Base-by-base conservation (phyloP, 495 filamentous ascomycete species). In the Penicillium crystallinum region DNA sequence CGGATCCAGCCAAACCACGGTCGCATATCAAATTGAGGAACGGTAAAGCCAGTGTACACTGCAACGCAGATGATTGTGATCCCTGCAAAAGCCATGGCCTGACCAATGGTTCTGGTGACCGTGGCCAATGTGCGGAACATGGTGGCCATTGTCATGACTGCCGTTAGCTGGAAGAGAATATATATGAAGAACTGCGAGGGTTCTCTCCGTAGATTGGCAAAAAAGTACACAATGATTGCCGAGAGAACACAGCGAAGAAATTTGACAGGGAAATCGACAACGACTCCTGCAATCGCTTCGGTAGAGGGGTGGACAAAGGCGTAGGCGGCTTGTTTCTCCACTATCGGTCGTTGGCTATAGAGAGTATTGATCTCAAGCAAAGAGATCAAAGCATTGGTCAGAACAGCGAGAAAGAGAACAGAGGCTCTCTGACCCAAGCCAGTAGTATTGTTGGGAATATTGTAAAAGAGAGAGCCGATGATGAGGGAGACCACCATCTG, bases 401-500 rank as follows among this genome's bases (percentile, higher is more conserved):
- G 82, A 38, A 52, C 39, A 23, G 55, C 53, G 1, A 54, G 67
- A 65, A 25, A 29, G 15, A 22, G 3, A 35, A 45, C 42, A 15
- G 42, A 45, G n/a, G n/a, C 42, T 9, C 42, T 31, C 7, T 45
- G 42, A 4, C 15, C 8, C 3, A 45, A 2, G 1, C 42, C 42
- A 17, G 8, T 14, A 5, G 27, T 31, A 21, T 10, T 22, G 67
- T 91, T 88, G 73, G 93, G 56, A 96, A 73, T 54, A 93, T 84
- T 46, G 90, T 87, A 61, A 96, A 96, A 79, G 95, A 97, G 19
- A 97, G 73, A 31, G 2, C 42, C 27, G 0, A 45, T 45, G 15
- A 45, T 29, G 1, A 45, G n/a, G 1, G 42, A 10, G 8, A 45
- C 18, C 6, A 45, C 29, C 5, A 34, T 22, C 19, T 45, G 42